Conservation (phyloP, 768 basidiomycete genomes). For the Suillus paluster region DNA sequence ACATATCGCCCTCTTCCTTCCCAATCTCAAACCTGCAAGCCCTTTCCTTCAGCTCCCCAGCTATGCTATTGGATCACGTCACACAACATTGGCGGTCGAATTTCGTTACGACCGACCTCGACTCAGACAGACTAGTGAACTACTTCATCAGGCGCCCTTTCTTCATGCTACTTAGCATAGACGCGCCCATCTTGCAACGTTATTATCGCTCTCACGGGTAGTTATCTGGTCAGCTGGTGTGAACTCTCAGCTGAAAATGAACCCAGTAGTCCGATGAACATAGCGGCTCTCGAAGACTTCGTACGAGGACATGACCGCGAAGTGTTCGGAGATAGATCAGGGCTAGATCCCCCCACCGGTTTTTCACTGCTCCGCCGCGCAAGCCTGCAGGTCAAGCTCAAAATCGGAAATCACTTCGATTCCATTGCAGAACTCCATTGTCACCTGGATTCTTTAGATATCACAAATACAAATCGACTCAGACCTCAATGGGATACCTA, state of each 20-base stretch:
- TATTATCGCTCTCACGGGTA: slow-evolving; percentile 63
- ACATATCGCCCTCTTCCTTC: slow-evolving; percentile 17
- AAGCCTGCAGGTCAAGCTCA: slow-evolving; percentile 59
- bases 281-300: slow-evolving; percentile 64
- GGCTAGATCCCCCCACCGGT: slow-evolving; percentile 26
- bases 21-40: slow-evolving; percentile 25
- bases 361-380: neutral
- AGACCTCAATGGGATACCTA: slow-evolving; percentile 95
- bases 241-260: neutral
- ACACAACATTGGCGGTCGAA: slow-evolving; percentile 81
- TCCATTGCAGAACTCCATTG: slow-evolving; percentile 55
- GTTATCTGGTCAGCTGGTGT: neutral
- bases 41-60: slow-evolving; percentile 48
- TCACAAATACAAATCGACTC: slow-evolving; percentile 74
- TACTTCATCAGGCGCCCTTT: slow-evolving; percentile 86
- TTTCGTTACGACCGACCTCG: slow-evolving; percentile 82
- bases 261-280: neutral
- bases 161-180: slow-evolving; percentile 81
- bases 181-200: slow-evolving; percentile 78
- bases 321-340: slow-evolving; percentile 54
- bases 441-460: slow-evolving; percentile 70
- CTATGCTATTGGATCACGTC: slow-evolving; percentile 68
- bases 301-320: slow-evolving; percentile 70
- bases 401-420: slow-evolving; percentile 67
- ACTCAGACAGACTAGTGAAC: slow-evolving; percentile 57